Evolutionary conservation across 164 flowering plant genomes (phyloP).

Genomic region (Stephania yunnanensis): DNA sequence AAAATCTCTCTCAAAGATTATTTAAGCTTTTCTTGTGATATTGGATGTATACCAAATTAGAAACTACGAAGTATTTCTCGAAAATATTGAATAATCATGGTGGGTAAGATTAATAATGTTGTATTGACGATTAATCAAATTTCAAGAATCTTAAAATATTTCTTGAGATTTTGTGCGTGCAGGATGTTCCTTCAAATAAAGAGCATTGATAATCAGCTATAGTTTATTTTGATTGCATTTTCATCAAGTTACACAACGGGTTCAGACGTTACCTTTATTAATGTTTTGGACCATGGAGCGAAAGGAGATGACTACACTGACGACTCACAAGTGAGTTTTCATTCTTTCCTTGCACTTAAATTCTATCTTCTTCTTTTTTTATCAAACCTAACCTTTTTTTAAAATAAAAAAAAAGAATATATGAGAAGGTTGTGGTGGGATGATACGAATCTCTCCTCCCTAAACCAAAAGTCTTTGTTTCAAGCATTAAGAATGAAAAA

Average conservation of each 20-base stretch:
- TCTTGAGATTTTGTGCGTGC: not conserved
- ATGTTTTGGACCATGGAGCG: slow-evolving; percentile 5
- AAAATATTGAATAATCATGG: no score
- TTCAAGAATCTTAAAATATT: no score
- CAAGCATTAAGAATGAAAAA: no score
- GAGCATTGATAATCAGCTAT: not conserved
- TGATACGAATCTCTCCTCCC: no score
- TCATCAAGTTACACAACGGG: not conserved
- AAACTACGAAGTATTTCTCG: no score
- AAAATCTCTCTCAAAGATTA: no score
- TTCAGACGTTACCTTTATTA: not conserved
- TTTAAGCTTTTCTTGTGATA: no score
- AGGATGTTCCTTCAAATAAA: not conserved
- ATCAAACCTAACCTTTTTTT: not conserved
- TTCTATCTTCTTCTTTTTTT: not conserved
- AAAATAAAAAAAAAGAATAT: no score
- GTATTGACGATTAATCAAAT: no score
- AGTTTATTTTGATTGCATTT: not conserved
- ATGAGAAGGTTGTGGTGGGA: not conserved
- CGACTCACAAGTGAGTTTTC: not conserved
- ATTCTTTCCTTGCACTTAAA: not conserved
- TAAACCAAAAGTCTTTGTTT: no score
- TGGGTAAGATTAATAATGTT: no score
- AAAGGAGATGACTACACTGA: slow-evolving; percentile 5
- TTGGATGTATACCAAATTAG: no score